Evolutionary conservation across 306 rosid species (phyloP), one percentile per base, ranked within the genome.

Genomic region (Senna tora): DNA sequence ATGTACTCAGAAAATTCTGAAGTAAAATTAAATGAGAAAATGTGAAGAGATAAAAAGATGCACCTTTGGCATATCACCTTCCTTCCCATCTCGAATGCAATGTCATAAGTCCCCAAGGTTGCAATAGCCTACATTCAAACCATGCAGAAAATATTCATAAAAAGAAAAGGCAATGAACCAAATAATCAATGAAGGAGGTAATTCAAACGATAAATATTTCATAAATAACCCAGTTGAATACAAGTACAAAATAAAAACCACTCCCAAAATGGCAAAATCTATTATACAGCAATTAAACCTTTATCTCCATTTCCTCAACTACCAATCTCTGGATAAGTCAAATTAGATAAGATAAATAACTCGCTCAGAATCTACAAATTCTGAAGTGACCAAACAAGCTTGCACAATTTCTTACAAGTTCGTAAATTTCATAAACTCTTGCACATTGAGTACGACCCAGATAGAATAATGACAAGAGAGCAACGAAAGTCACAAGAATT

Each of bases 31-130:
- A 55, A 38, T 15, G 52, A 42, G 20, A 9, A 28, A 39, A 46
- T n/a, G 65, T 62, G 67, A 64, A 73, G 77, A 65, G 70, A 74
- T 12, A 71, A 9, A 16, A 74, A 75, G 71, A 58, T 34, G 71
- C 82, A 94, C 97, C 99, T 94, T 79, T 86, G 96, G 81, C 97
- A 89, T 79, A 94, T 57, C 79, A 94, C 92, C 81, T 94, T 94
- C 88, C 73, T 94, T 76, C 97, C 99, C 75, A 94, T 65, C 76
- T 94, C 94, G 20, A 91, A 62, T 12, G 95, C 99, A 56, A 94
- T 87, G 85, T 91, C 99, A 84, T 94, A 94, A 77, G 99, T 94
- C 76, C 99, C 99, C 34, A 94, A 78, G 42, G 97, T 81, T 75
- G 99, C 96, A 36, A 91, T 79, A 69, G 87, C 97, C 99, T 91